Percentiles rank a stretch among this genome's conserved stretches.
Conservation (phyloP, 2,329 filamentous ascomycete species). For the Cordyceps cicadae region DNA sequence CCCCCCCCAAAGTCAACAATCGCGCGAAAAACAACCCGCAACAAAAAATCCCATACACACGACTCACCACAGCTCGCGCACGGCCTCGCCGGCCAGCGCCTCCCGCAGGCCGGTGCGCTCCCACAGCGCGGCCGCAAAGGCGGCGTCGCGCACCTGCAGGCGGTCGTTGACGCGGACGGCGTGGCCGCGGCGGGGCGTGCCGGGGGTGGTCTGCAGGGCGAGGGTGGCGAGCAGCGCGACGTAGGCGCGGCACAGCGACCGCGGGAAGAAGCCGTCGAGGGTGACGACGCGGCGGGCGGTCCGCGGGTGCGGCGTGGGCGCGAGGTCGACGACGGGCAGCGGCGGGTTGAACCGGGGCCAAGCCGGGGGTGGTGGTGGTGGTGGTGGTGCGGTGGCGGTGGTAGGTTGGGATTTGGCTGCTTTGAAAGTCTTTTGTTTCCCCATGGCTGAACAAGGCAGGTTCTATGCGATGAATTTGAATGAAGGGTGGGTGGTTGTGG, state of each 20-base stretch:
- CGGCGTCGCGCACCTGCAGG: slow-evolving; percentile 69
- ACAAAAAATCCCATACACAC: too few species aligned
- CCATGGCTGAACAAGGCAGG: slow-evolving; percentile 17
- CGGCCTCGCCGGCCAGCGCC: slow-evolving; percentile 34
- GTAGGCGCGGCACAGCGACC: slow-evolving; percentile 66
- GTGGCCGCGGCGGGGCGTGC: slow-evolving; percentile 68
- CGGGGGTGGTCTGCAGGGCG: slow-evolving; percentile 68
- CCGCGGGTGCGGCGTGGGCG: slow-evolving; percentile 42
- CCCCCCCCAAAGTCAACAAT: too few species aligned
- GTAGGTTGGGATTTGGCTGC: slow-evolving; percentile 12
- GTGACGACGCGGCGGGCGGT: slow-evolving; percentile 65
- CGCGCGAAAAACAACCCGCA: too few species aligned
- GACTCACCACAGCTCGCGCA: slow-evolving; percentile 32
- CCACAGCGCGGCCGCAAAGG: slow-evolving; percentile 72
- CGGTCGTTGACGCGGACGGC: slow-evolving; percentile 84
- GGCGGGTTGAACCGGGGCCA: slow-evolving; percentile 68
- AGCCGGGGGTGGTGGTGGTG: slow-evolving; percentile 30
- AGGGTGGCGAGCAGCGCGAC: slow-evolving; percentile 62
- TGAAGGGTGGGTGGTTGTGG: too few species aligned
- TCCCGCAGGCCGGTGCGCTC: slow-evolving; percentile 64
- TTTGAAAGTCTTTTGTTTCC: slow-evolving; percentile 26
- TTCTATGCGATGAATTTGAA: too few species aligned
- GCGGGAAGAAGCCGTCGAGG: slow-evolving; percentile 66
- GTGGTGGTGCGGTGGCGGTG: slow-evolving; percentile 1
- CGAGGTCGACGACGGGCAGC: slow-evolving; percentile 56